Evolutionary conservation across 345 rosid genomes (phyloP).

Genomic region (Abelmoschus esculentus): DNA sequence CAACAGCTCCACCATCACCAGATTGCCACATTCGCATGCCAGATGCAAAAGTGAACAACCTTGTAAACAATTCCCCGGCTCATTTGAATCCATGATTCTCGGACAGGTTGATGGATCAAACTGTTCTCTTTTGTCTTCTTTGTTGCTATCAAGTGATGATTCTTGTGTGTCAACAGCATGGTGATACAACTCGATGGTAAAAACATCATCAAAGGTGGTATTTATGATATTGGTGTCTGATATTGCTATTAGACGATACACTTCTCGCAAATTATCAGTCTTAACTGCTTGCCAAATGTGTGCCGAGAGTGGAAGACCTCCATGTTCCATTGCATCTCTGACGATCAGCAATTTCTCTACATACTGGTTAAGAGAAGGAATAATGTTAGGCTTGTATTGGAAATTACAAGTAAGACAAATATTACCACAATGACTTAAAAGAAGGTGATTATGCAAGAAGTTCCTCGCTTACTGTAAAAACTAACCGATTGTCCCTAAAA

Average conservation of each 20-base stretch:
- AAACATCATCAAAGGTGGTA: conserved; percentile 49
- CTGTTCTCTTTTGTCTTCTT: conserved; percentile 19
- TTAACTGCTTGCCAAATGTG: conserved; percentile 72
- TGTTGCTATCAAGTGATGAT: conserved; percentile 6
- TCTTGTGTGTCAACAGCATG: conserved; percentile 28
- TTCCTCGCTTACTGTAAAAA: background rate
- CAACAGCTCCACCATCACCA: conserved; percentile 64
- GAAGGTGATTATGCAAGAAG: background rate
- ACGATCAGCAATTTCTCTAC: conserved; percentile 51
- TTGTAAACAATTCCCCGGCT: conserved; percentile 58
- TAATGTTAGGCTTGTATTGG: conserved; percentile 7
- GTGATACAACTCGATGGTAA: conserved; percentile 29
- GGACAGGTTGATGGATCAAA: conserved; percentile 52
- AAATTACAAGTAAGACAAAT: background rate
- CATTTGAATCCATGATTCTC: conserved; percentile 50
- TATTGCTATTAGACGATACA: conserved; percentile 55
- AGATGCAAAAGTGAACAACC: conserved; percentile 80
- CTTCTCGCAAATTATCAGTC: conserved; percentile 52
- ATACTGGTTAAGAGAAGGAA: conserved; percentile 39
- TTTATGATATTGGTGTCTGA: conserved; percentile 41
- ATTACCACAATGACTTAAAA: background rate
- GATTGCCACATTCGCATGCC: conserved; percentile 55
- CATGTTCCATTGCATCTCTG: conserved; percentile 30
- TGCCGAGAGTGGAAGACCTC: conserved; percentile 18
- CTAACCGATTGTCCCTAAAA: background rate